phyloP scores from a whole-genome alignment of 805 yeast genomes.

The Groenewaldozyma tartarivorans region DNA sequence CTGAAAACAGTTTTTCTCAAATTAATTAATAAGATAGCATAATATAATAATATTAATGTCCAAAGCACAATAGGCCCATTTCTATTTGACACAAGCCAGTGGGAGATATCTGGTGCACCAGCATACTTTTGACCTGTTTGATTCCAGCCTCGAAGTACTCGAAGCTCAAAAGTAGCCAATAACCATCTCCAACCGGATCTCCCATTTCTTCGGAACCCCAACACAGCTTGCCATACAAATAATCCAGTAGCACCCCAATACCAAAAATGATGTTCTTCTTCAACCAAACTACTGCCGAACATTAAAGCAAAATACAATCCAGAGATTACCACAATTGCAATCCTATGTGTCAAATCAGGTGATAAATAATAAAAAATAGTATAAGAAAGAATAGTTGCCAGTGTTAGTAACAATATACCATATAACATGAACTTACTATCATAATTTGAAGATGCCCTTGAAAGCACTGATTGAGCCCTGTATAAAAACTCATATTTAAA shows the following conservation, averaged over 20 bases:
- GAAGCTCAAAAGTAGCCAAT: constrained; percentile 29
- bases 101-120: constrained; percentile 40
- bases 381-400: constrained; percentile 26
- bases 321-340: constrained; percentile 21
- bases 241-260: constrained; percentile 57
- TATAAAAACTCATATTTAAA: constrained; percentile 31
- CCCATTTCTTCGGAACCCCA: constrained; percentile 15
- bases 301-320: constrained; percentile 42
- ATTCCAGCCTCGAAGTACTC: constrained; percentile 75
- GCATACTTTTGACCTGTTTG: constrained; percentile 79
- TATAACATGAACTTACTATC: constrained; percentile 39
- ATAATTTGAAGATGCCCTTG: constrained; percentile 56
- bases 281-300: constrained; percentile 85
- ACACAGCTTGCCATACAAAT: constrained; percentile 19
- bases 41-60: constrained; percentile 39
- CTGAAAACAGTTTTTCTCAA: constrained; percentile 14
- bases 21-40: constrained; percentile 18
- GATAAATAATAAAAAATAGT: constrained; percentile 17
- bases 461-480: constrained; percentile 27
- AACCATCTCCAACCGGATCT: constrained; percentile 17
- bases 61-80: constrained; percentile 32
- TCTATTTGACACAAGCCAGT: constrained; percentile 28
- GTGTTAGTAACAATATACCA: constrained; percentile 29
- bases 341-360: constrained; percentile 8
- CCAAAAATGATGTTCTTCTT: constrained; percentile 96